phyloP scores from a whole-genome alignment of 2,329 filamentous ascomycete species.

The Aspergillus calidoustus region DNA sequence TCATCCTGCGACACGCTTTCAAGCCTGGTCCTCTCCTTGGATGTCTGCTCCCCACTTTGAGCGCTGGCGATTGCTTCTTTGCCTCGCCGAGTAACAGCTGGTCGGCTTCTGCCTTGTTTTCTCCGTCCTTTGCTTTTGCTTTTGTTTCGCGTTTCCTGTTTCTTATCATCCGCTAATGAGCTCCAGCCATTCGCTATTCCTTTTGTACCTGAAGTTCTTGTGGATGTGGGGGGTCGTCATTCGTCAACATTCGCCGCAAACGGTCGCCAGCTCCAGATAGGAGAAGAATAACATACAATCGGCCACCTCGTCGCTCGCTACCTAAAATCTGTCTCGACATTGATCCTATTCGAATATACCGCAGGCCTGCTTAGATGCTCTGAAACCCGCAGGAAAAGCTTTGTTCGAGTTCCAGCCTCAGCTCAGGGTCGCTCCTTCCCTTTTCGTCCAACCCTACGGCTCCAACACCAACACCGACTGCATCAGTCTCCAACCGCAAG shows the following conservation, averaged over 20 bases:
- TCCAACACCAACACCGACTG: neutral
- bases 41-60: conserved; percentile 16
- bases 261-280: conserved; percentile 33
- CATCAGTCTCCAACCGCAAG: neutral
- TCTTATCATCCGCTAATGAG: conserved; percentile 13
- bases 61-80: conserved; percentile 15
- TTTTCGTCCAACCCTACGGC: conserved; percentile 16
- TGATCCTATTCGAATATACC: neutral
- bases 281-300: neutral
- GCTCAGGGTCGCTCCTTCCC: conserved; percentile 13
- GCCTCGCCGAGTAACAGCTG: conserved; percentile 8
- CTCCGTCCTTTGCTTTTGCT: conserved; percentile 4
- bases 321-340: neutral
- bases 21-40: conserved; percentile 9
- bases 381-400: conserved; percentile 8
- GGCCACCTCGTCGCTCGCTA: conserved; percentile 9
- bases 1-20: conserved; percentile 3
- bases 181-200: conserved; percentile 8
- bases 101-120: conserved; percentile 12
- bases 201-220: conserved; percentile 14
- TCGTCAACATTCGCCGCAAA: conserved; percentile 39
- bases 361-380: neutral
- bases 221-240: conserved; percentile 26
- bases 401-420: neutral
- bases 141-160: conserved; percentile 14